Evolutionary conservation across 73 alveolate genomes (phyloP).

Genomic region (Uronychia setigera): DNA sequence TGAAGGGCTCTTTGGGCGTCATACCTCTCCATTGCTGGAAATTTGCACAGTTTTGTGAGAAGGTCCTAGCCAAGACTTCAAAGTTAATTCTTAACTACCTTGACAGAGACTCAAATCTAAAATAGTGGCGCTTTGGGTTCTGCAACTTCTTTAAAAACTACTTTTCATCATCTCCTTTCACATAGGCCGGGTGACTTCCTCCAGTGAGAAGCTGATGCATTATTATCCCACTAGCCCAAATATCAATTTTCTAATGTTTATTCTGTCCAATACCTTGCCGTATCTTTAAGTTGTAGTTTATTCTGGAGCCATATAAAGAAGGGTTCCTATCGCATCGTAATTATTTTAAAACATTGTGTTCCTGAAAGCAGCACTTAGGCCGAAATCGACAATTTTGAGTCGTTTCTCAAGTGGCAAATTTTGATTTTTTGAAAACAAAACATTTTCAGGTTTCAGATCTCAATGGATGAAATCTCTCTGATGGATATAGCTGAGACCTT

Average conservation of each 20-base stretch:
- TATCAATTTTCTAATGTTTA: conserved; percentile 69
- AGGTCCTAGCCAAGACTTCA: background rate
- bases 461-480: conserved; percentile 79
- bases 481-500: conserved; percentile 80
- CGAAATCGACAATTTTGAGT: conserved; percentile 33
- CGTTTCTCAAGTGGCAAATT: background rate
- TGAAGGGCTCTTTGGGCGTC: background rate
- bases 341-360: conserved; percentile 9
- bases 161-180: background rate
- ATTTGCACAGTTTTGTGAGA: background rate
- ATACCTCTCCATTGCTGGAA: background rate
- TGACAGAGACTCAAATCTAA: background rate
- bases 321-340: conserved; percentile 67
- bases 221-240: conserved; percentile 78
- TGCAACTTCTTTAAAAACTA: background rate
- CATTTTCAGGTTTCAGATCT: conserved; percentile 77
- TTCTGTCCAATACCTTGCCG: conserved; percentile 46
- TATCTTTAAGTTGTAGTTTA: background rate
- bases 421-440: conserved; percentile 18
- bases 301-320: conserved; percentile 82
- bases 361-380: conserved; percentile 37
- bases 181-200: conserved; percentile 65
- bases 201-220: conserved; percentile 78
- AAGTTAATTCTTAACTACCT: background rate
- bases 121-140: background rate